Evolutionary conservation across 164 flowering plant genomes (phyloP).

Genomic region (Vitis rupestris): DNA sequence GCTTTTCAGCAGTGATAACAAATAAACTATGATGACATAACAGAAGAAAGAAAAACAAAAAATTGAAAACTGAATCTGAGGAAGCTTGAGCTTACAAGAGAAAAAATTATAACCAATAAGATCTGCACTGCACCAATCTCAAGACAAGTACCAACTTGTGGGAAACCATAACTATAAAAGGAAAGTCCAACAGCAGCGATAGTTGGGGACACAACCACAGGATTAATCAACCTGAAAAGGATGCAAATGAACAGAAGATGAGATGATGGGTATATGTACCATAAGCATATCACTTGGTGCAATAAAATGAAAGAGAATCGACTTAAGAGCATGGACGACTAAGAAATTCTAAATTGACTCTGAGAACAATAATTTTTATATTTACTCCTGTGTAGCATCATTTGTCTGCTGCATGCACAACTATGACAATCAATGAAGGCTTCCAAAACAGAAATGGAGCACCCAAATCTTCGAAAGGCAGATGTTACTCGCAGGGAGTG

Average conservation of each 20-base stretch:
- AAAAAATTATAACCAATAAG: slow-evolving; percentile 72
- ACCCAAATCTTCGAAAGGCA: too few species aligned
- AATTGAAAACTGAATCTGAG: neutral
- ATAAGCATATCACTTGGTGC: neutral
- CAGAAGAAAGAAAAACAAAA: neutral
- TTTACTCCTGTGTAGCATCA: too few species aligned
- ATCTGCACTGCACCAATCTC: slow-evolving; percentile 95
- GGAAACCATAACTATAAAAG: slow-evolving; percentile 94
- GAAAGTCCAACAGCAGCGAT: slow-evolving; percentile 99
- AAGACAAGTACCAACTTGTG: slow-evolving; percentile 85
- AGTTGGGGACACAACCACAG: slow-evolving; percentile 97
- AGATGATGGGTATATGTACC: neutral
- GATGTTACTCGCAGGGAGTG: too few species aligned
- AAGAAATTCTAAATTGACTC: too few species aligned
- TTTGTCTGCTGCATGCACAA: too few species aligned
- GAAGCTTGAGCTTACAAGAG: slow-evolving; percentile 67
- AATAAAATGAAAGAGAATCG: neutral
- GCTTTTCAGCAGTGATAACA: neutral
- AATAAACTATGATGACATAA: neutral
- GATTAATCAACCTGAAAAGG: slow-evolving; percentile 79
- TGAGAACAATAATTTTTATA: too few species aligned
- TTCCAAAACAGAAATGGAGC: too few species aligned
- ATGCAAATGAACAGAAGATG: slow-evolving; percentile 10
- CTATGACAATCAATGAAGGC: too few species aligned
- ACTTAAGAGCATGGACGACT: too few species aligned